Conservation (phyloP, 1,139 yeast species). For the Suhomyces ambrosiae region DNA sequence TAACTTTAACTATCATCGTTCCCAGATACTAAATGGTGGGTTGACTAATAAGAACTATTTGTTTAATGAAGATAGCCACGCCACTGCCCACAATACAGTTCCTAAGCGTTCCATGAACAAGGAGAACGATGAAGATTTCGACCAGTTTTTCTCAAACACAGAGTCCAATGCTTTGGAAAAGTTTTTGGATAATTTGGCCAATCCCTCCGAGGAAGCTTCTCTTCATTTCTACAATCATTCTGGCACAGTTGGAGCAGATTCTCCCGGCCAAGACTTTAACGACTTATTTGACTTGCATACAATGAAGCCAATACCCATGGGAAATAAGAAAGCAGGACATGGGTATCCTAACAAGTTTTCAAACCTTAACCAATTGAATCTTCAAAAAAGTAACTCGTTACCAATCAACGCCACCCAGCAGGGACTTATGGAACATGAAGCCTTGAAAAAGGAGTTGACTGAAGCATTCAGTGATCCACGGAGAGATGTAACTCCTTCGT, state of each 20-base stretch:
- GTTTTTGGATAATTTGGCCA: conserved; percentile 48
- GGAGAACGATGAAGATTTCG: conserved; percentile 36
- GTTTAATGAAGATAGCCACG: conserved; percentile 7
- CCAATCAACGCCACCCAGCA: conserved; percentile 9
- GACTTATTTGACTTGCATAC: conserved; percentile 35
- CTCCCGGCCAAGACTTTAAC: conserved; percentile 17
- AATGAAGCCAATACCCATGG: conserved; percentile 26
- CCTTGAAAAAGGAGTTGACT: conserved; percentile 33
- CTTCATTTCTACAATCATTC: conserved; percentile 32
- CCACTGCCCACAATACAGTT: too few relatives aligned
- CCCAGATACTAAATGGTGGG: conserved; percentile 14
- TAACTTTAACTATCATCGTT: conserved; percentile 17
- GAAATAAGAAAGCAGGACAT: conserved; percentile 3
- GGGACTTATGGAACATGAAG: conserved; percentile 19
- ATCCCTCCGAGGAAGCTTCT: conserved; percentile 31
- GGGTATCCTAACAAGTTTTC: conserved; percentile 11
- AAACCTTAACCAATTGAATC: not conserved
- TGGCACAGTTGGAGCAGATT: conserved; percentile 3
- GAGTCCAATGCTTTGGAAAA: conserved; percentile 49
- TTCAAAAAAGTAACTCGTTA: conserved; percentile 10
- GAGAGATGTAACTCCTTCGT: conserved; percentile 12
- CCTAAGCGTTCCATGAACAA: too few relatives aligned
- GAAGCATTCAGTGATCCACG: conserved; percentile 43
- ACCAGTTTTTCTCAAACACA: conserved; percentile 47
- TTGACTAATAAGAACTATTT: conserved; percentile 10